Evolutionary conservation across 345 rosid species (phyloP).

Genomic region (Limnanthes douglasii): DNA sequence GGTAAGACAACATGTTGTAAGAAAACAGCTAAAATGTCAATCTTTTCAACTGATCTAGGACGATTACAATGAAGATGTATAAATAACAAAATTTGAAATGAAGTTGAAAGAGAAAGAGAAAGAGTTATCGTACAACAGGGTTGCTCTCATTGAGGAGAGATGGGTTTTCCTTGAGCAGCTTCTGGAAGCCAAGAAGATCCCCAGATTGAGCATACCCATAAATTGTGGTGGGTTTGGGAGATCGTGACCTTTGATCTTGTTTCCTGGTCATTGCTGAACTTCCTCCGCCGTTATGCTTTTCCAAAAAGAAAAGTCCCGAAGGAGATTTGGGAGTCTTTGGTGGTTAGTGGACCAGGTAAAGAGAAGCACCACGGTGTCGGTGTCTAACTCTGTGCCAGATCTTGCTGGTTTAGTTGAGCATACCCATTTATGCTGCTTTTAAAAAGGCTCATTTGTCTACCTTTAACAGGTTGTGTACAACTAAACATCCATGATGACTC

Average conservation of each 20-base stretch:
- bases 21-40: not conserved
- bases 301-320: no score
- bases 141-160: slow-evolving; percentile 79
- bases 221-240: slow-evolving; percentile 57
- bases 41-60: not conserved
- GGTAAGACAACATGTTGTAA: no score
- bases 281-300: not conserved
- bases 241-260: slow-evolving; percentile 52
- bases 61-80: not conserved
- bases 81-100: not conserved
- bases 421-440: no score
- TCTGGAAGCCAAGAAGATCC: slow-evolving; percentile 53
- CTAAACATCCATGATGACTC: no score
- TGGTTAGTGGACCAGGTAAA: slow-evolving; percentile 3
- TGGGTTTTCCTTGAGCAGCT: slow-evolving; percentile 48
- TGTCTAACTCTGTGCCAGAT: no score
- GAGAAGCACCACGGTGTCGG: slow-evolving; percentile 20
- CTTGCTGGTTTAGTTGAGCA: no score
- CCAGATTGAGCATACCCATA: slow-evolving; percentile 84
- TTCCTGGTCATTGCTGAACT: slow-evolving; percentile 25
- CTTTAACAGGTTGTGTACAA: no score
- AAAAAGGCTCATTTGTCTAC: no score
- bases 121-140: slow-evolving; percentile 49
- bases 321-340: slow-evolving; percentile 7
- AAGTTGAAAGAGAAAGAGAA: not conserved